Evolutionary conservation across 352 stramenopile species (phyloP).

Genomic region (Pythium aquatile): DNA sequence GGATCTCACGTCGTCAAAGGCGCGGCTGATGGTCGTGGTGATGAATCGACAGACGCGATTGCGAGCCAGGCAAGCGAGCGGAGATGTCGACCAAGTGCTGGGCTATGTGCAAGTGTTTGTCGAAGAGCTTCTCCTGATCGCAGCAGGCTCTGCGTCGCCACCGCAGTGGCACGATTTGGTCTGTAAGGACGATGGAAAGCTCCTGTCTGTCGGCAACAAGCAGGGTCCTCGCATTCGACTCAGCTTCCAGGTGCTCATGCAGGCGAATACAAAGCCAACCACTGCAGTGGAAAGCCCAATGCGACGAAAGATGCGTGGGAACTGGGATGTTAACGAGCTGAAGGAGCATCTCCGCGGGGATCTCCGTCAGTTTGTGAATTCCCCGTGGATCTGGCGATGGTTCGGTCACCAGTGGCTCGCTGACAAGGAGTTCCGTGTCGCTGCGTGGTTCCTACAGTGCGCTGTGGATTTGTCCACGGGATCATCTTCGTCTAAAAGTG

Average conservation of each 20-base stretch:
- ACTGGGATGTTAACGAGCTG: constrained; percentile 48
- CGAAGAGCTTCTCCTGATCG: constrained; percentile 34
- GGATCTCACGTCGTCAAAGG: constrained; percentile 36
- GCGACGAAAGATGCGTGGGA: constrained; percentile 24
- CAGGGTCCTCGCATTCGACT: constrained; percentile 24
- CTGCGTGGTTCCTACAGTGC: constrained; percentile 46
- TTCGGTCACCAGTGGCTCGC: constrained; percentile 38
- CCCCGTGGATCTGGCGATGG: constrained; percentile 60
- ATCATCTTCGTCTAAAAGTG: neutral
- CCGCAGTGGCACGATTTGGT: constrained; percentile 22
- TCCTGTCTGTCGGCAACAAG: neutral
- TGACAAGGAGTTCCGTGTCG: constrained; percentile 47
- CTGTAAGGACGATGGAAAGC: neutral
- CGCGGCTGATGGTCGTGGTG: constrained; percentile 41
- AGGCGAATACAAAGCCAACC: constrained; percentile 10
- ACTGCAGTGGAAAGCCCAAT: neutral
- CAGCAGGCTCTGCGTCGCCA: neutral
- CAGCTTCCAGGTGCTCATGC: constrained; percentile 33
- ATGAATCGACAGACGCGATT: constrained; percentile 34
- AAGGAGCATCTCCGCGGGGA: constrained; percentile 47
- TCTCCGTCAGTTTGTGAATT: constrained; percentile 43
- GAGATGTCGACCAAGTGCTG: constrained; percentile 31
- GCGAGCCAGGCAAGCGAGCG: constrained; percentile 5
- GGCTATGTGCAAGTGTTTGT: constrained; percentile 42
- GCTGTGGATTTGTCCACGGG: constrained; percentile 7